These are phyloP conservation scores for Beauveria australis DNA, from an alignment of 2,329 filamentous ascomycete genomes.

Conservation along the genomic window DNA sequence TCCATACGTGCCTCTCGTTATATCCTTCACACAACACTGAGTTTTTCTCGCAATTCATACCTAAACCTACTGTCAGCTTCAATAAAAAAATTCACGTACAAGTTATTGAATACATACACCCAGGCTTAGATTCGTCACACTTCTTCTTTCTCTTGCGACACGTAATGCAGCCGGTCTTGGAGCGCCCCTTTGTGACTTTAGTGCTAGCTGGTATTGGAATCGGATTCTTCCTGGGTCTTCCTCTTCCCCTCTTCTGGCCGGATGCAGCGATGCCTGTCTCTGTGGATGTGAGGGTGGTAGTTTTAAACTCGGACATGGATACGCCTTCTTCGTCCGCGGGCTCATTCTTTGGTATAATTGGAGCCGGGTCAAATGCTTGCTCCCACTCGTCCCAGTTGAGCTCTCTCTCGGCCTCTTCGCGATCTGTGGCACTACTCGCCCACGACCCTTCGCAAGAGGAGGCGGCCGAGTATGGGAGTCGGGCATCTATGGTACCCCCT, in stretches of 20 bases:
- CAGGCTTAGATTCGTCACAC: conserved; percentile 60
- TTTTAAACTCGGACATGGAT: conserved; percentile 40
- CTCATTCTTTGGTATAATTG: conserved; percentile 47
- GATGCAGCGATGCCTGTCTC: conserved; percentile 16
- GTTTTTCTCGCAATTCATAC: conserved; percentile 87
- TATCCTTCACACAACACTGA: conserved; percentile 88
- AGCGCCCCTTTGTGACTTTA: conserved; percentile 70
- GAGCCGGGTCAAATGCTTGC: conserved; percentile 34
- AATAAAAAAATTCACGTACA: not conserved
- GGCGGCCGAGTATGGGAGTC: conserved; percentile 28
- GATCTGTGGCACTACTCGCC: conserved; percentile 30
- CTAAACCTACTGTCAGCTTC: conserved; percentile 32
- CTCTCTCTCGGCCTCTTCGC: conserved; percentile 19
- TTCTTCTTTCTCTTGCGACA: conserved; percentile 65
- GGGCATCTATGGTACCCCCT: not conserved
- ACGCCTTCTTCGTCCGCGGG: conserved; percentile 47
- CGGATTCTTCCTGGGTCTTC: conserved; percentile 75
- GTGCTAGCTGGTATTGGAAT: conserved; percentile 49
- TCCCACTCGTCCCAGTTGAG: conserved; percentile 30
- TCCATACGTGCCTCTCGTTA: conserved; percentile 79
- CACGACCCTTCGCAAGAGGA: conserved; percentile 37
- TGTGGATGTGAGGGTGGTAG: conserved; percentile 23
- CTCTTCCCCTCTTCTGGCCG: conserved; percentile 56
- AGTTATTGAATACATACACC: conserved; percentile 40
- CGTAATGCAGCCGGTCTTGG: conserved; percentile 61